phyloP scores from a whole-genome alignment of 139 green algal genomes.

The Chlamydomonas incerta region DNA sequence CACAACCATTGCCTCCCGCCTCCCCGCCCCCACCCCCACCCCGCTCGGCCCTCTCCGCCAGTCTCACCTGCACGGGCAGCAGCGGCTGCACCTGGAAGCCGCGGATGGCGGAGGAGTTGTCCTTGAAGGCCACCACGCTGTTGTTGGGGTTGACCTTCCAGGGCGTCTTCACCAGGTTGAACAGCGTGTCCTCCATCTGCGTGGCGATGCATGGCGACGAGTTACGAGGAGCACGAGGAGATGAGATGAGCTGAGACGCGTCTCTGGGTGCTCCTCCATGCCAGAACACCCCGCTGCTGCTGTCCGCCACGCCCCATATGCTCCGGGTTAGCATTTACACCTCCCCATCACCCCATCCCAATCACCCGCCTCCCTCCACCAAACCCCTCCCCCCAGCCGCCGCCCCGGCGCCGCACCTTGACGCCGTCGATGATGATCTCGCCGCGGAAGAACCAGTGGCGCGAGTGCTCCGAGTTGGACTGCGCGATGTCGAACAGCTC shows the following conservation, averaged over 20 bases:
- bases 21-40: too few species aligned
- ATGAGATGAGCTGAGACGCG: too few species aligned
- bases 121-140: conserved; percentile 98
- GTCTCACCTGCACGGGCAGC: conserved; percentile 67
- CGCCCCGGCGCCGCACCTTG: conserved; percentile 43
- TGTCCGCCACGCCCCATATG: too few species aligned
- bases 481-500: conserved; percentile 99
- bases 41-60: background rate
- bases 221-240: too few species aligned
- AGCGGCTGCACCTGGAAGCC: conserved; percentile 77
- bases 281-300: too few species aligned
- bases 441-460: conserved; percentile 96
- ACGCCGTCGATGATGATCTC: conserved; percentile 93
- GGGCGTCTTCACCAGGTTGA: conserved; percentile 63
- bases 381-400: background rate
- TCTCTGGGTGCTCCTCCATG: too few species aligned
- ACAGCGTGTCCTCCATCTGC: conserved; percentile 59
- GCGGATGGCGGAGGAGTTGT: conserved; percentile 97
- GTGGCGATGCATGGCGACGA: too few species aligned
- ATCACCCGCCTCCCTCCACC: background rate
- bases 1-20: too few species aligned
- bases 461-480: conserved; percentile 88
- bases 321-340: too few species aligned
- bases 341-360: background rate
- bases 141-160: conserved; percentile 85